phyloP scores from a whole-genome alignment of 306 rosid species.

The Quercus robur region DNA sequence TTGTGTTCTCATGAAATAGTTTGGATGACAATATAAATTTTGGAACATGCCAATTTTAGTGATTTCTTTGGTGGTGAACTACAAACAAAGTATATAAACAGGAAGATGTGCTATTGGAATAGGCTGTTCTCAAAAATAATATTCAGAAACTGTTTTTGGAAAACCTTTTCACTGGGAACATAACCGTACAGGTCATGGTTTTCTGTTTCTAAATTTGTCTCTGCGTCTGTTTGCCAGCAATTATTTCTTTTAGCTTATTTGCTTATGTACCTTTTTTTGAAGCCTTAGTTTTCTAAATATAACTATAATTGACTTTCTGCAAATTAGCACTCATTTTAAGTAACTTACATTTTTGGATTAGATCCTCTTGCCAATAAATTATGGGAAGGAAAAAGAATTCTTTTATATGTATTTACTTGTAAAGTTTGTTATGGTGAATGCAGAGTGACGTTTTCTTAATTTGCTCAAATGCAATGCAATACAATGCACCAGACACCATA shows the following conservation, averaged over 20 bases:
- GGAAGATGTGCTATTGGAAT: neutral
- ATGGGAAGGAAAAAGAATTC: conserved; percentile 6
- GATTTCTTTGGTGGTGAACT: neutral
- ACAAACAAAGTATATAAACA: neutral
- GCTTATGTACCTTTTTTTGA: no score
- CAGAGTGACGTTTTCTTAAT: conserved; percentile 88
- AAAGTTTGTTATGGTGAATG: conserved; percentile 37
- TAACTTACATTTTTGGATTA: neutral
- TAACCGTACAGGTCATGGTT: neutral
- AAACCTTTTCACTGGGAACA: neutral
- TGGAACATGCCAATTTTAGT: neutral
- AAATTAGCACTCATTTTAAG: neutral
- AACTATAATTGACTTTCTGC: no score
- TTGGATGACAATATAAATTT: neutral
- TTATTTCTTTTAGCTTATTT: neutral
- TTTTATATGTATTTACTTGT: conserved; percentile 18
- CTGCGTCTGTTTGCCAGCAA: neutral
- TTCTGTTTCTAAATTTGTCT: neutral
- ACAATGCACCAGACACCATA: conserved; percentile 84
- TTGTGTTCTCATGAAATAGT: neutral
- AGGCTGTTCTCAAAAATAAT: neutral
- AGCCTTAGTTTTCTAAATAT: no score
- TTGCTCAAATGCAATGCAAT: conserved; percentile 95
- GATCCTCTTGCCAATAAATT: neutral
- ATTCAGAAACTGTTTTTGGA: neutral